Base-by-base conservation (phyloP, 2,329 filamentous ascomycete genomes). In the Nothomitra cinnamomea region DNA sequence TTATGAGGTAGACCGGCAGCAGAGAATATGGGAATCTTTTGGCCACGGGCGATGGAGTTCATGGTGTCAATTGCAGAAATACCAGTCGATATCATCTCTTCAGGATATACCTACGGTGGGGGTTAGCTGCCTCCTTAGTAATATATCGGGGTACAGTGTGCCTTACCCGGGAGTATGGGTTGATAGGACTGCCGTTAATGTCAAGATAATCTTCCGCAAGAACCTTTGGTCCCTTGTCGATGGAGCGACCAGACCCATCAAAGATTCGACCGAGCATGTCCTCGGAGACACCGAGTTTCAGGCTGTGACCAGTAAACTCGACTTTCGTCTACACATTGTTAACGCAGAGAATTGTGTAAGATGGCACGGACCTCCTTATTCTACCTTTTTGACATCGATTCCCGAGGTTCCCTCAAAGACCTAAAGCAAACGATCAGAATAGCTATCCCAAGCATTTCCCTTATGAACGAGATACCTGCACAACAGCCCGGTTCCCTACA, bases 11-110 rank as follows among this genome's bases (percentile, higher is more conserved):
- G 80, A 88, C 92, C 92, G 57, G 92, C 83, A 53, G 92, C 88
- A 24, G 92, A 98, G 80, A 98, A 98, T 64, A 98, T 98, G 62
- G 94, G 92, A 60, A 98, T 98, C 78, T 98, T 98, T 70, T 98
- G 92, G 58, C 92, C 92, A 79, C 92, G 88, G 59, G 94, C 92
- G 69, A 96, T 94, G 51, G 74, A 77, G 68, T 77, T 77, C 90
- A 96, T 96, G 57, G 89, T 95, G 67, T 96, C 90, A 65, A 98
- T 96, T 66, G 92, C 89, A 58, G 90, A 96, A 69, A 98, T 98
- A 81, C 92, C 92, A 49, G 92, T 98, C 36, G 90, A 92, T 64
- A 98, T 96, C 90, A 98, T 98, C 73, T 98, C 94, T 74, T 98
- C 92, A 64, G 92, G 92, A 67, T 98, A 98, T 61, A 95, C 87